These are phyloP conservation scores for Musa schizocarpa DNA, from an alignment of 176 grass and related monocot species.

Conservation along the genomic window DNA sequence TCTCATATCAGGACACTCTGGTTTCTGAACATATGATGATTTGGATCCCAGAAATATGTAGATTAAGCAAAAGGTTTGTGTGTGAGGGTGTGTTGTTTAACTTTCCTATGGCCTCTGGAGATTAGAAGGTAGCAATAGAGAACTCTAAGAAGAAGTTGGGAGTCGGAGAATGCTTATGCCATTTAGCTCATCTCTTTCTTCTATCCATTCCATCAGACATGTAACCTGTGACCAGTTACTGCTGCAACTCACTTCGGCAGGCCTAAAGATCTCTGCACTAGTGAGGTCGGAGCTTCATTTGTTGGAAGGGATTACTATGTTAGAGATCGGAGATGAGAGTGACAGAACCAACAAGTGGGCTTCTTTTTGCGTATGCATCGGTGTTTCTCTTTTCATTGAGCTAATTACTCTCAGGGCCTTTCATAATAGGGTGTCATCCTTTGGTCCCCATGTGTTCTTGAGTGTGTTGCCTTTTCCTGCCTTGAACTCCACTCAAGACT, in stretches of 20 bases:
- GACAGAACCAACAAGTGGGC: not conserved
- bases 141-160: not conserved
- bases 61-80: too few relatives aligned
- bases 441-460: conserved; percentile 51
- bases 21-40: too few relatives aligned
- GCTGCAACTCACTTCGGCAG: not conserved
- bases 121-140: too few relatives aligned
- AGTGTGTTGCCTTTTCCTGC: conserved; percentile 74
- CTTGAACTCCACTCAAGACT: conserved; percentile 83
- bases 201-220: too few relatives aligned
- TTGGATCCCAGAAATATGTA: too few relatives aligned
- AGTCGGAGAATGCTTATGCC: not conserved
- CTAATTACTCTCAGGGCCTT: conserved; percentile 37
- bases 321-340: not conserved
- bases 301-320: too few relatives aligned
- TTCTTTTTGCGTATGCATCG: not conserved
- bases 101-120: too few relatives aligned
- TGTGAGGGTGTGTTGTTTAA: too few relatives aligned
- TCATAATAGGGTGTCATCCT: conserved; percentile 31
- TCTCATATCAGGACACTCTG: too few relatives aligned
- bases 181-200: too few relatives aligned
- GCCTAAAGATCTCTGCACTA: not conserved
- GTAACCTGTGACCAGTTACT: too few relatives aligned
- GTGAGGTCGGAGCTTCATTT: too few relatives aligned
- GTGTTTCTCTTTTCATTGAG: not conserved